These are phyloP conservation scores for Solanum dulcamara DNA, from an alignment of 257 asterid genomes.

Conservation along the genomic window DNA sequence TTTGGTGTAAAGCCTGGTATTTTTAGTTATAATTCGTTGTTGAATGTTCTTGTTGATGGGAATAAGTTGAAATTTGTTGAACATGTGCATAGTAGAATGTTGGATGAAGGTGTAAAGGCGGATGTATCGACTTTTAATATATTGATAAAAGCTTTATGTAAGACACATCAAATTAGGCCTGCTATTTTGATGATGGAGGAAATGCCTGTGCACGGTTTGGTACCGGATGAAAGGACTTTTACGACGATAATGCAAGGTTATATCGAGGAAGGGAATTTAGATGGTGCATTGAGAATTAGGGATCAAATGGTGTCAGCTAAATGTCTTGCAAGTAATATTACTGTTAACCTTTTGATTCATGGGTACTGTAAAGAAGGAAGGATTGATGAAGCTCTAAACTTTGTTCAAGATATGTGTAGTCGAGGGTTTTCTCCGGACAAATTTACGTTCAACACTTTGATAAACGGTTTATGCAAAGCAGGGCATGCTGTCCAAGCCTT, in stretches of 20 bases:
- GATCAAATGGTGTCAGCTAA: conserved; percentile 66
- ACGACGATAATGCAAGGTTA: conserved; percentile 88
- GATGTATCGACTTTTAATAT: conserved; percentile 81
- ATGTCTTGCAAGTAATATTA: conserved; percentile 46
- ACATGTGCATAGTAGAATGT: conserved; percentile 63
- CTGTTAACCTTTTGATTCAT: conserved; percentile 60
- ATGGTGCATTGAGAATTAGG: conserved; percentile 66
- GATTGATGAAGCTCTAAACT: conserved; percentile 60
- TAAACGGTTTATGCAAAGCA: conserved; percentile 67
- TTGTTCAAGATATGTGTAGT: conserved; percentile 50
- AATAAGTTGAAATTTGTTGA: conserved; percentile 69
- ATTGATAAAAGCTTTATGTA: conserved; percentile 81
- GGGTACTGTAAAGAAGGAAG: conserved; percentile 77
- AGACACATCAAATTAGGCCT: conserved; percentile 84
- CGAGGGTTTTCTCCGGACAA: conserved; percentile 68
- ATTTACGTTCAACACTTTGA: conserved; percentile 67
- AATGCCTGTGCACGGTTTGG: conserved; percentile 54
- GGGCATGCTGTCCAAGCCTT: conserved; percentile 69
- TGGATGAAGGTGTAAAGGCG: conserved; percentile 33
- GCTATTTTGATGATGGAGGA: conserved; percentile 93
- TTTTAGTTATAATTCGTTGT: conserved; percentile 45
- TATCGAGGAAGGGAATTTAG: conserved; percentile 71
- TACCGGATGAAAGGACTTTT: conserved; percentile 80
- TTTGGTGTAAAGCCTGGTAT: conserved; percentile 50
- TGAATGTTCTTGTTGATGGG: conserved; percentile 85